phyloP scores from a whole-genome alignment of 169 alveolate genomes.

The Haemoproteus tartakovskyi region DNA sequence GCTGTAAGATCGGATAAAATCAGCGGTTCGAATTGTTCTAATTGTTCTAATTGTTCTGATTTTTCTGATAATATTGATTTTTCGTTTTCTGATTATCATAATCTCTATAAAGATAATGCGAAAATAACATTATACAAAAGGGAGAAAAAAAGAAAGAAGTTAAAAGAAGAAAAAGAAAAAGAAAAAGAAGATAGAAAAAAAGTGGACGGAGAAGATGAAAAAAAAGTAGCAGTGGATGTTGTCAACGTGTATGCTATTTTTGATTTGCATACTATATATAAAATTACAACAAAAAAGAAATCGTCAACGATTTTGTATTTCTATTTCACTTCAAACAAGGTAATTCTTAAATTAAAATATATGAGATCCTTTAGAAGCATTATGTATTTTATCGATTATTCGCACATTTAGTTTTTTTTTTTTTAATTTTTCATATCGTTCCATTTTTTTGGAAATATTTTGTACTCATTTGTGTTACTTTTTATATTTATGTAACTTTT shows the following conservation, averaged over 20 bases:
- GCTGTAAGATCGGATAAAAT: slow-evolving; percentile 13
- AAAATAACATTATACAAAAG: too few relatives aligned
- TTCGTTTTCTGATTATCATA: slow-evolving; percentile 71
- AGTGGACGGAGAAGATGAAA: slow-evolving; percentile 10
- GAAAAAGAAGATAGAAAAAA: slow-evolving; percentile 45
- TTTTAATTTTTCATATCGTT: too few relatives aligned
- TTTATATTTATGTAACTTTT: too few relatives aligned
- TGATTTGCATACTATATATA: slow-evolving; percentile 65
- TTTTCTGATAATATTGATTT: slow-evolving; percentile 66
- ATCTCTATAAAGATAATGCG: too few relatives aligned
- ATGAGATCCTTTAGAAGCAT: too few relatives aligned
- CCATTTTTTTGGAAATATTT: too few relatives aligned
- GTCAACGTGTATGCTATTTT: slow-evolving; percentile 66
- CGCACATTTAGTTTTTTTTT: too few relatives aligned
- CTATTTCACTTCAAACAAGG: slow-evolving; percentile 69
- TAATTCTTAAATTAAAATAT: too few relatives aligned
- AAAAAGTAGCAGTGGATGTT: slow-evolving; percentile 27
- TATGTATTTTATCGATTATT: too few relatives aligned
- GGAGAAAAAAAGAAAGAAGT: too few relatives aligned
- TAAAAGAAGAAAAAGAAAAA: slow-evolving; percentile 50
- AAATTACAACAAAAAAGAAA: slow-evolving; percentile 67
- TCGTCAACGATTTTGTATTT: slow-evolving; percentile 60
- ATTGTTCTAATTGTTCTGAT: slow-evolving; percentile 2
- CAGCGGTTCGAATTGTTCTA: too few relatives aligned
- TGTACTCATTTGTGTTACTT: too few relatives aligned